Evolutionary conservation across 2,329 filamentous ascomycete genomes (phyloP).

Genomic region (Neoascochyta sp.): DNA sequence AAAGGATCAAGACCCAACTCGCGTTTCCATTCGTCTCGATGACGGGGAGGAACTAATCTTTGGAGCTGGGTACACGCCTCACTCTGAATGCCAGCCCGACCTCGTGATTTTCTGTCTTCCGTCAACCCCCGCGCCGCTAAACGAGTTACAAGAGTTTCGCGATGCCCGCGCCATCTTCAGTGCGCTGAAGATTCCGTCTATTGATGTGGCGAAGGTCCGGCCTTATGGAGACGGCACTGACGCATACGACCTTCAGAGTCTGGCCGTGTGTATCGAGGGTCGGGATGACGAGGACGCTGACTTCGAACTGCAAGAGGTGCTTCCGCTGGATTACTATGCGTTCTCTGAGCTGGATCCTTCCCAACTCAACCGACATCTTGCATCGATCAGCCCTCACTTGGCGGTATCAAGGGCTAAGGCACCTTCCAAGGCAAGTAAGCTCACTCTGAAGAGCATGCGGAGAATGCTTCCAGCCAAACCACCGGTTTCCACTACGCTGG

Average conservation of each 20-base stretch:
- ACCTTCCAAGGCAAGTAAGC: slow-evolving; percentile 3
- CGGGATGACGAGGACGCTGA: slow-evolving; percentile 15
- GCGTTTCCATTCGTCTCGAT: slow-evolving; percentile 7
- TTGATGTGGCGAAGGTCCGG: slow-evolving; percentile 30
- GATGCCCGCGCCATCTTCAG: slow-evolving; percentile 23
- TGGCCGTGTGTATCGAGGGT: slow-evolving; percentile 33
- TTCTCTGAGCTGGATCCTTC: slow-evolving; percentile 33
- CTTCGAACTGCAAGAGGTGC: slow-evolving; percentile 27
- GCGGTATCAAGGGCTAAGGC: slow-evolving; percentile 4
- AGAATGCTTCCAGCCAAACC: slow-evolving; percentile 10
- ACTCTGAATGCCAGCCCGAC: slow-evolving; percentile 17
- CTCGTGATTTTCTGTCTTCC: slow-evolving; percentile 30
- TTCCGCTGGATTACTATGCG: slow-evolving; percentile 33
- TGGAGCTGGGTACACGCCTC: slow-evolving; percentile 6
- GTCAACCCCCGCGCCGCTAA: slow-evolving; percentile 6
- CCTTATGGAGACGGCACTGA: slow-evolving; percentile 23
- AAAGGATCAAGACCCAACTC: slow-evolving; percentile 8
- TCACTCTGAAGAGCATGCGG: slow-evolving; percentile 4
- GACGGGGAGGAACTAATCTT: slow-evolving; percentile 24
- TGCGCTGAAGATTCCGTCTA: slow-evolving; percentile 22
- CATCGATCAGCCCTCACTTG: slow-evolving; percentile 28
- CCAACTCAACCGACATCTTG: slow-evolving; percentile 40
- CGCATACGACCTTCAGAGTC: slow-evolving; percentile 17
- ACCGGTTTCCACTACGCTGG: slow-evolving; percentile 2
- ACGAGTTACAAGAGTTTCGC: slow-evolving; percentile 17